Evolutionary conservation across 371 early-diverging fungal species (phyloP).

Genomic region (Rhizopus microsporus): DNA sequence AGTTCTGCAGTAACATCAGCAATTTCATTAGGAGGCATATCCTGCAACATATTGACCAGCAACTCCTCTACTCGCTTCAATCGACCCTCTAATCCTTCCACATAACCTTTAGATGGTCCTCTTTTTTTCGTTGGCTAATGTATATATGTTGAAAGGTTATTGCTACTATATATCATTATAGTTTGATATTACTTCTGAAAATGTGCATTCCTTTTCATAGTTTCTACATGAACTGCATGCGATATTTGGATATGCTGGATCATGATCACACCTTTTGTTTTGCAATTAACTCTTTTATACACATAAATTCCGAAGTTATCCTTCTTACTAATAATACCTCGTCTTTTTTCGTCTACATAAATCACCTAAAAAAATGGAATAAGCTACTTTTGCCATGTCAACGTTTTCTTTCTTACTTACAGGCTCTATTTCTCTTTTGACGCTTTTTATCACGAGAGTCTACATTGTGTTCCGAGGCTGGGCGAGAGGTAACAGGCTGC

Average conservation of each 20-base stretch:
- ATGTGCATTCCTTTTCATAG: conserved; percentile 25
- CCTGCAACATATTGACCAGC: conserved; percentile 19
- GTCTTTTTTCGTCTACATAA: conserved; percentile 32
- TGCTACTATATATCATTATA: not conserved
- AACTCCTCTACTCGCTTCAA: conserved; percentile 28
- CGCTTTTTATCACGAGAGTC: not conserved
- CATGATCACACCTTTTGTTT: conserved; percentile 27
- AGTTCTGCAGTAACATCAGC: not conserved
- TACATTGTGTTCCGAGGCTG: not conserved
- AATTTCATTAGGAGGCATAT: conserved; percentile 10
- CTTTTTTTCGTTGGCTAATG: conserved; percentile 27
- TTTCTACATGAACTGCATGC: conserved; percentile 26
- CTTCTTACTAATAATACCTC: conserved; percentile 11
- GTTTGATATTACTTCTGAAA: conserved; percentile 19
- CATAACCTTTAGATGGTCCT: conserved; percentile 34
- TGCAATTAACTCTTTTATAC: not conserved
- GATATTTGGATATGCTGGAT: conserved; percentile 14
- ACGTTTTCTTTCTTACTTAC: conserved; percentile 6
- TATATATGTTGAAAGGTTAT: not conserved
- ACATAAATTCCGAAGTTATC: not conserved
- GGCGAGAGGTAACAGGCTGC: not conserved
- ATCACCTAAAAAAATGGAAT: conserved; percentile 17
- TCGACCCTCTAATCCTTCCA: conserved; percentile 26
- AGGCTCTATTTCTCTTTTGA: conserved; percentile 23
- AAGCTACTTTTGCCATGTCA: not conserved